Base-by-base conservation (phyloP, 2,329 filamentous ascomycete genomes). In the Tricladium varicosporioides region DNA sequence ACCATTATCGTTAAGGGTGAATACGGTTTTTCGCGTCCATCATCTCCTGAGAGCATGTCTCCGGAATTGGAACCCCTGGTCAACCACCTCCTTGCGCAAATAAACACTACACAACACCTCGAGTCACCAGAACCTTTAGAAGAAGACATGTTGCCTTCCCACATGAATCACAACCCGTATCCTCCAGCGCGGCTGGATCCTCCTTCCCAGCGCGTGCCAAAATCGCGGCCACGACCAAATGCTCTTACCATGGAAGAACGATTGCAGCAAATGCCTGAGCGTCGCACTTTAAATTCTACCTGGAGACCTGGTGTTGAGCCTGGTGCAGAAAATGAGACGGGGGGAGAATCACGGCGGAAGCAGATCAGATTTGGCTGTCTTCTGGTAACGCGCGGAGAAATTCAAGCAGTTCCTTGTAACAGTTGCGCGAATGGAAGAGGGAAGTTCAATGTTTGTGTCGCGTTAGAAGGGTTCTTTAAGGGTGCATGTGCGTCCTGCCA, bases 401-500 rank as follows among this genome's bases (percentile, higher is more conserved):
- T 67, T 13, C 63, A 66, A 47, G 52, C 58, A 1, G 43, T 50
- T 19, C 67, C 66, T 42, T 70, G 69, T 49, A 57, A 58, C 32
- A 67, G 60, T 40, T 70, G 69, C 51, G 64, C 67, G 9, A 69
- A 68, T 60, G 68, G 66, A 14, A 56, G 69, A 31, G 69, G 69
- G 9, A 70, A 70, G 50, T 70, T 70, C 56, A 60, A 51, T 44
- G 54, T 66, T 32, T 70, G 69, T 43, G 63, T 70, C 18, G 67
- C 67, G 22, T 54, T 70, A 19, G 66, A 67, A n/a, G 67, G 67
- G 5, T 70, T 66, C 56, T 70, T 70, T 58, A 69, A 69, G 53
- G 69, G 69, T 33, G 69, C 68, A 51, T 70, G 69, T 52, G 69
- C 69, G 9, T 65, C 63, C 40, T 70, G 69, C 56, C 67, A 70